Evolutionary conservation across 1,284 basidiomycete genomes (phyloP), one percentile per base, ranked within the genome.

Genomic region (Cutaneotrichosporon sp.): DNA sequence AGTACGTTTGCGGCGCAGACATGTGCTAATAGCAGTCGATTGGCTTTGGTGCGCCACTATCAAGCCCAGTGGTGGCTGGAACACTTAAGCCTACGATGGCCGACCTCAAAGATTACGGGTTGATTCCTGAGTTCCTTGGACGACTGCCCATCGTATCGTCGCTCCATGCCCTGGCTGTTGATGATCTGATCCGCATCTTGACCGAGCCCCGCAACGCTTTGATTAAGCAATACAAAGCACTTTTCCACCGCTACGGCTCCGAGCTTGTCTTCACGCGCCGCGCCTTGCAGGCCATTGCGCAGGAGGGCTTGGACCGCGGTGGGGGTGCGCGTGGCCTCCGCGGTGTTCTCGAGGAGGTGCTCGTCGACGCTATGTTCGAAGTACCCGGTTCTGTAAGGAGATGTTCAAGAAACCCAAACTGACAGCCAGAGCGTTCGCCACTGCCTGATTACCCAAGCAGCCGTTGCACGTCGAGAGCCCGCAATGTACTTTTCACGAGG

Each of bases 111-210:
- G 82, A 84, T 77, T 97, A 87, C 63, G 92, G 93, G 1, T 86
- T 96, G 59, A 97, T 97, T 53, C 93, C 93, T 9, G 93, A 96
- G 57, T 96, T 97, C 67, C 81, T 94, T 35, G 91, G 89, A 20
- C 86, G 93, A 27, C 75, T 96, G 17, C 93, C 93, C 4, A 87
- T 90, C 29, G 79, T 92, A 34, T 90, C 91, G 1, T 84, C 89
- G 0, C 80, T 97, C 10, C 76, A 85, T 14, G 84, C 88, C 4
- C 79, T 97, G 2, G 77, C 71, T 69, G 82, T 76, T 65, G 79
- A 65, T 49, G 93, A 97, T 68, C 79, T 97, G 9, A 81, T 91
- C n/a, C 82, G 85, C 11, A 88, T 97, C 54, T 79, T 97, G 41
- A 90, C 86, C 1, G 91, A 97, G 64, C 91, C 97, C 37, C 84